phyloP scores from a whole-genome alignment of 2,329 filamentous ascomycete species.

The Penicillium aurantiogriseum region DNA sequence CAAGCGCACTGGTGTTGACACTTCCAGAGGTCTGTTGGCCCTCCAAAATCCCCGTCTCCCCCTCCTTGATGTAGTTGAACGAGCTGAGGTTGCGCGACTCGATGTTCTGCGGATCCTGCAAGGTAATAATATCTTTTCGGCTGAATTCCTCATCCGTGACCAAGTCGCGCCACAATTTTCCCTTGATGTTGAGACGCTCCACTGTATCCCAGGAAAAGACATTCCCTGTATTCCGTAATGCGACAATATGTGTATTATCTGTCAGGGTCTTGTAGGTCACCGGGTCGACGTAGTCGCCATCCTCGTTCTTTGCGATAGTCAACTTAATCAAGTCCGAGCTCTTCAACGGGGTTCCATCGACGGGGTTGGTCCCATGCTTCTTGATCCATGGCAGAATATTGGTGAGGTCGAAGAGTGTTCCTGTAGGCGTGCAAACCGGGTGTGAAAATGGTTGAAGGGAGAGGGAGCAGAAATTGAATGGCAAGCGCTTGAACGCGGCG shows the following conservation, averaged over 20 bases:
- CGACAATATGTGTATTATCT: conserved; percentile 95
- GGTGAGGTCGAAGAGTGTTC: conserved; percentile 91
- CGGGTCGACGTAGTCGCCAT: conserved; percentile 88
- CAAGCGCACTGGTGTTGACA: conserved; percentile 78
- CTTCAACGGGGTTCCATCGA: conserved; percentile 75
- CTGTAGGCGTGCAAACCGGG: conserved; percentile 83
- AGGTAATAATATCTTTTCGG: conserved; percentile 87
- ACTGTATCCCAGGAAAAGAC: conserved; percentile 97
- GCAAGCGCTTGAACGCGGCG: conserved; percentile 78
- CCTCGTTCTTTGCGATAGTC: conserved; percentile 87
- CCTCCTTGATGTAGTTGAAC: conserved; percentile 87
- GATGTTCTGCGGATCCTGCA: conserved; percentile 93
- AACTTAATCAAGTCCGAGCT: conserved; percentile 84
- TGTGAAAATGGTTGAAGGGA: conserved; percentile 93
- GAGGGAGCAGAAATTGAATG: conserved; percentile 97
- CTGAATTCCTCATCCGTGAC: conserved; percentile 83
- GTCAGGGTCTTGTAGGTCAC: conserved; percentile 98
- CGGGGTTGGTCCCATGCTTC: conserved; percentile 88
- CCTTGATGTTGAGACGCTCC: conserved; percentile 91
- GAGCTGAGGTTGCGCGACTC: conserved; percentile 76
- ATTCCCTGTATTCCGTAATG: conserved; percentile 81
- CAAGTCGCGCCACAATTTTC: conserved; percentile 92
- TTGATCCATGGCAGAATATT: conserved; percentile 93
- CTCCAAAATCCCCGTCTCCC: conserved; percentile 65
- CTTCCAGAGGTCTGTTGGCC: conserved; percentile 62